phyloP scores from a whole-genome alignment of 2,329 filamentous ascomycete species.

The Trichoderma arundinaceum region DNA sequence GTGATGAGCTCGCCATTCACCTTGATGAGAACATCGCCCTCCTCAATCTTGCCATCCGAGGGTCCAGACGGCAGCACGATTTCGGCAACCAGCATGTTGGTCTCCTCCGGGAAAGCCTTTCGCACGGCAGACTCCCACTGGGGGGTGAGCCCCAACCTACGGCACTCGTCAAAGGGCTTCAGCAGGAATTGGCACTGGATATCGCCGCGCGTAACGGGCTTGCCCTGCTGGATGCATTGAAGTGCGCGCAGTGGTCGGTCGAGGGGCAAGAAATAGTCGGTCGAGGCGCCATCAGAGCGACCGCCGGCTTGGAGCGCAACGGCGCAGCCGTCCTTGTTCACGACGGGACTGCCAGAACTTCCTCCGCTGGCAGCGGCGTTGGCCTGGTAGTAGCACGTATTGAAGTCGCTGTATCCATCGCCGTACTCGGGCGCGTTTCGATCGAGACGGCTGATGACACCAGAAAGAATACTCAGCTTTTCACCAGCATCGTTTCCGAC shows the following conservation, averaged over 20 bases:
- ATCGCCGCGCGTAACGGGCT: slow-evolving; percentile 84
- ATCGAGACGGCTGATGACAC: slow-evolving; percentile 94
- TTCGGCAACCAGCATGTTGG: slow-evolving; percentile 95
- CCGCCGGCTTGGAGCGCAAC: slow-evolving; percentile 94
- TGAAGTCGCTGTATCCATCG: slow-evolving; percentile 98
- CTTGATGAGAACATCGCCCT: slow-evolving; percentile 91
- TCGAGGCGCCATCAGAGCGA: slow-evolving; percentile 90
- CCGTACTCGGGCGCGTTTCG: slow-evolving; percentile 97
- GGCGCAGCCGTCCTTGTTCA: slow-evolving; percentile 91
- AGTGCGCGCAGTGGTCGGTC: slow-evolving; percentile 89
- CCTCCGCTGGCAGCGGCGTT: slow-evolving; percentile 96
- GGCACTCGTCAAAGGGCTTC: slow-evolving; percentile 97
- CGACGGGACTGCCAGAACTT: slow-evolving; percentile 96
- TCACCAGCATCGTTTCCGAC: slow-evolving; percentile 98
- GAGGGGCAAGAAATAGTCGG: slow-evolving; percentile 94
- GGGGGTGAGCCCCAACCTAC: slow-evolving; percentile 81
- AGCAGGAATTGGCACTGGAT: slow-evolving; percentile 97
- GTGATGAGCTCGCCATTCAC: slow-evolving; percentile 93
- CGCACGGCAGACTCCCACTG: slow-evolving; percentile 87
- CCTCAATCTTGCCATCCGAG: slow-evolving; percentile 83
- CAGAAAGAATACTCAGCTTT: slow-evolving; percentile 96
- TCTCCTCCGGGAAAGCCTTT: slow-evolving; percentile 85
- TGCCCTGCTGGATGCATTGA: slow-evolving; percentile 78
- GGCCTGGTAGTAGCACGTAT: slow-evolving; percentile 93
- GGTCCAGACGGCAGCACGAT: slow-evolving; percentile 92